Evolutionary conservation across 2,329 filamentous ascomycete genomes (phyloP).

Genomic region (Celoporthe dispersa): DNA sequence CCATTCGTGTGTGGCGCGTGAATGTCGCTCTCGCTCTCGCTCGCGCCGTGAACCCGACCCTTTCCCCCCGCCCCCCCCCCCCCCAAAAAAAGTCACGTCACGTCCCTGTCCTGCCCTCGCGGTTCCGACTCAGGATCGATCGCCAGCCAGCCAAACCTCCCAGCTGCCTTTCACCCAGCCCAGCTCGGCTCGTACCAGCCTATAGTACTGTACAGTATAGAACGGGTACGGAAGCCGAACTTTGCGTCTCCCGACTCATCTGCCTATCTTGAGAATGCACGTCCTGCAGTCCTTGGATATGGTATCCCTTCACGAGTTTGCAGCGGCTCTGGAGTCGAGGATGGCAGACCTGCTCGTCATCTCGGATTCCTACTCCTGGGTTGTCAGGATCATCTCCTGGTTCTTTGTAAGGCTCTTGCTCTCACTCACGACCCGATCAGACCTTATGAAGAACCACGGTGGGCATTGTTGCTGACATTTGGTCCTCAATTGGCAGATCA

Average conservation of each 20-base stretch:
- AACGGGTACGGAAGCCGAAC: not conserved
- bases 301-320: conserved; percentile 26
- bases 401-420: conserved; percentile 35
- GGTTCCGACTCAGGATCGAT: not conserved
- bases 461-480: not conserved
- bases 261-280: conserved; percentile 13
- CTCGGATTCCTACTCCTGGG: conserved; percentile 30
- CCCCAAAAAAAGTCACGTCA: not conserved
- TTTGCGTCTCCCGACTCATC: not conserved
- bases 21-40: not conserved
- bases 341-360: conserved; percentile 31
- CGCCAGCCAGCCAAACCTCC: not conserved
- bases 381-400: conserved; percentile 34
- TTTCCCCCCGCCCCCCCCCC: not conserved
- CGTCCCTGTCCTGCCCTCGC: conserved; percentile 1
- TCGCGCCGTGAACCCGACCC: not conserved
- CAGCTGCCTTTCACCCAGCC: not conserved
- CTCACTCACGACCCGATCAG: conserved; percentile 3
- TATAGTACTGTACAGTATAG: not conserved
- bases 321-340: conserved; percentile 27
- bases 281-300: conserved; percentile 17
- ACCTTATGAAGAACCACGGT: not conserved
- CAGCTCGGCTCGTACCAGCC: not conserved
- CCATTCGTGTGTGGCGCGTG: not conserved
- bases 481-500: conserved; percentile 39